Percentiles rank a stretch among this genome's conserved stretches.
phyloP scores from a whole-genome alignment of 805 yeast genomes.

The Ogataea nonfermentans region DNA sequence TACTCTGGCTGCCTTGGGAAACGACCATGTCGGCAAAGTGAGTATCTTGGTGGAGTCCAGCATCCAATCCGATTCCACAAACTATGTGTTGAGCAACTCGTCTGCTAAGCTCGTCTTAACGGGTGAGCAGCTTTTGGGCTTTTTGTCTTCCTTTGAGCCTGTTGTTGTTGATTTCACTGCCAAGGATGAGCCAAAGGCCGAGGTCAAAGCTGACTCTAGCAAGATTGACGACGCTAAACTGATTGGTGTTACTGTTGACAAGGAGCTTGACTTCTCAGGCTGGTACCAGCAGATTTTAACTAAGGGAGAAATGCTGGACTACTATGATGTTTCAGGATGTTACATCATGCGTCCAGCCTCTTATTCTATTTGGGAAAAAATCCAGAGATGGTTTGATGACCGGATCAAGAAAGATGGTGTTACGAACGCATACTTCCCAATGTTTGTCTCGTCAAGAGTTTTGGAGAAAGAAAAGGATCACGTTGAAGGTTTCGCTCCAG shows the following conservation, averaged over 20 bases:
- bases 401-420: constrained; percentile 88
- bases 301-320: constrained; percentile 97
- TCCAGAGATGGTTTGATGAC: constrained; percentile 82
- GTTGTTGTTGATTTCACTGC: constrained; percentile 54
- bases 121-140: constrained; percentile 46
- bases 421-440: constrained; percentile 94
- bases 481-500: constrained; percentile 98
- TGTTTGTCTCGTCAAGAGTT: constrained; percentile 92
- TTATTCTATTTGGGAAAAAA: constrained; percentile 89
- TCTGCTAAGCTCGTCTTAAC: constrained; percentile 50
- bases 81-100: constrained; percentile 47
- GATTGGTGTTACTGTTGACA: constrained; percentile 95
- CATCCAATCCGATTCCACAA: constrained; percentile 40
- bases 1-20: constrained; percentile 51
- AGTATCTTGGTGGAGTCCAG: constrained; percentile 58
- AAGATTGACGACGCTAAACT: constrained; percentile 81
- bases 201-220: constrained; percentile 34
- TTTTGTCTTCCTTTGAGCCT: constrained; percentile 51
- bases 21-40: constrained; percentile 48
- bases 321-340: constrained; percentile 98
- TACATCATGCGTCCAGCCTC: constrained; percentile 96
- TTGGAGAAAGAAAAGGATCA: constrained; percentile 98
- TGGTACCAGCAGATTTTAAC: constrained; percentile 97
- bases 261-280: constrained; percentile 85
- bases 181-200: constrained; percentile 30